Evolutionary conservation across 768 basidiomycete species (phyloP), one percentile per base, ranked within the genome.

Genomic region (Mycena belliarum): DNA sequence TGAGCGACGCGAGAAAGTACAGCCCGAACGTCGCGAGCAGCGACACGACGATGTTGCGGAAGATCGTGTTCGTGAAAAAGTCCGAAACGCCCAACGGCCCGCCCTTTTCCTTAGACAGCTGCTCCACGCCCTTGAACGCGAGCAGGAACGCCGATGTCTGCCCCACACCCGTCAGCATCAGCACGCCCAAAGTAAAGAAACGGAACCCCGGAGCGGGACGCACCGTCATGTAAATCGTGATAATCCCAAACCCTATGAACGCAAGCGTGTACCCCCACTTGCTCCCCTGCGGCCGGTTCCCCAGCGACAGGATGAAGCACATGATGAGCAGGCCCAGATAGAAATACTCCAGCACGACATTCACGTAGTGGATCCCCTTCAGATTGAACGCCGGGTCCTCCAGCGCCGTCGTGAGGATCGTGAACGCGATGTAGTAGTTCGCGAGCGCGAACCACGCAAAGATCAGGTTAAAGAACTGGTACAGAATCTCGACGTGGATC

Each of bases 151-250:
- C 88, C 0, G 92, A 76, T 37, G 85, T 75, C 91, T 93, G 60
- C 42, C 10, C 51, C 15, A 48, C 24, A 4, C 7, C 12, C 16
- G n/a, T 47, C 26, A 46, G 21, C 49, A 59, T 23, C 16, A 15
- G 11, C 14, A 14, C 14, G 49, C 20, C n/a, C n/a, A n/a, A n/a
- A n/a, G n/a, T n/a, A n/a, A n/a, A n/a, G n/a, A n/a, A n/a, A n/a
- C n/a, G n/a, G 33, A 28, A 33, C 16, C 10, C 23, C 32, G 29
- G 54, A 46, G 50, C 29, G 46, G 58, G 8, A 65, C 83, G 23
- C 48, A 93, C 89, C 50, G 94, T 93, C 96, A 99, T 98, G 69
- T 98, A 98, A n/a, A 94, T 71, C 29, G 96, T 98, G 62, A 99
- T 86, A 23, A 96, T 5, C 4, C 82, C 93, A 73, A 96, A 99